Conservation (phyloP, 345 rosid species). For the Eucalyptus tenuipes region DNA sequence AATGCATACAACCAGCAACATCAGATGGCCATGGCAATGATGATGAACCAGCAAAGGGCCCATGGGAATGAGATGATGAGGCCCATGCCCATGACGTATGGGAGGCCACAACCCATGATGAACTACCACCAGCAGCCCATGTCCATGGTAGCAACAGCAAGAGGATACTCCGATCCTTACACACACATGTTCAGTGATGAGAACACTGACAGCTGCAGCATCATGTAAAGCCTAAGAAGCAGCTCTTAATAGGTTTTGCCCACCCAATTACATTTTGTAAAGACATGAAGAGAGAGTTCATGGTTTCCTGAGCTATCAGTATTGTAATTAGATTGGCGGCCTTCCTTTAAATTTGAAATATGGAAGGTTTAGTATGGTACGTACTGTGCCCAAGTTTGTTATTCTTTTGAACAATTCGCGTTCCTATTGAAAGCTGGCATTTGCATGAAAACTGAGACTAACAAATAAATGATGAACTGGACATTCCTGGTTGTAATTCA, state of each 20-base stretch:
- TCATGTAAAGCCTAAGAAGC: conserved; percentile 41
- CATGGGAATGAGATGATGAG: conserved; percentile 49
- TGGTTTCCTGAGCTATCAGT: neutral
- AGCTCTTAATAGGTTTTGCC: neutral
- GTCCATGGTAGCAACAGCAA: conserved; percentile 23
- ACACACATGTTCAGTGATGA: conserved; percentile 81
- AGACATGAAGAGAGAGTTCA: neutral
- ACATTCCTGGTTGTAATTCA: neutral
- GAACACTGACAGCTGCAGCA: conserved; percentile 73
- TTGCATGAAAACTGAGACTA: neutral
- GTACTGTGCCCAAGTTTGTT: neutral
- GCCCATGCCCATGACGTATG: conserved; percentile 71
- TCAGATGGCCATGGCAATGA: conserved; percentile 34
- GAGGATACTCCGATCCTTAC: conserved; percentile 35
- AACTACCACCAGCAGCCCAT: conserved; percentile 29
- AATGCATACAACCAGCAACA: conserved; percentile 8
- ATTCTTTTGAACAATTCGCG: neutral
- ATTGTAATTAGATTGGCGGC: neutral
- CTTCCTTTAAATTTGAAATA: neutral
- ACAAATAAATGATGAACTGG: neutral
- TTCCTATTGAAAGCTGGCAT: neutral
- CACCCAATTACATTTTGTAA: neutral
- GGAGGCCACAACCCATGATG: conserved; percentile 38
- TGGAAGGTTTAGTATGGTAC: neutral
- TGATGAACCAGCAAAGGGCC: conserved; percentile 48